Evolutionary conservation across 2,329 filamentous ascomycete species (phyloP).

Genomic region (Epichloe sylvatica): DNA sequence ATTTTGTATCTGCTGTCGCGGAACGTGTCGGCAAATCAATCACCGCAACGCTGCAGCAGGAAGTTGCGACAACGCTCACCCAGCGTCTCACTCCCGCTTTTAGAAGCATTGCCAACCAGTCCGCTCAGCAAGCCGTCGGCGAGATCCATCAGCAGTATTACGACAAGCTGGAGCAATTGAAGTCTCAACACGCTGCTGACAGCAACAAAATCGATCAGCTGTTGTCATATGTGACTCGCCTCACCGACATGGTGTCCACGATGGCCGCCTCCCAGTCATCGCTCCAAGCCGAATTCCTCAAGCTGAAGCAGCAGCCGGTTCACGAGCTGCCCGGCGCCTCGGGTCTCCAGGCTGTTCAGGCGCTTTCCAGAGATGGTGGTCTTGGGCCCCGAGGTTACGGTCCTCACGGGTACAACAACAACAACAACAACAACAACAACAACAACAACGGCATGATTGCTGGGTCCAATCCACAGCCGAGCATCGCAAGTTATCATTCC

Average conservation of each 20-base stretch:
- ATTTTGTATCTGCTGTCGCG: slow-evolving; percentile 53
- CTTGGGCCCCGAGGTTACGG: slow-evolving; percentile 1
- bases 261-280: slow-evolving; percentile 56
- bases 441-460: slow-evolving; percentile 12
- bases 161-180: slow-evolving; percentile 36
- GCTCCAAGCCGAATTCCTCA: slow-evolving; percentile 51
- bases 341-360: slow-evolving; percentile 9
- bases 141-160: slow-evolving; percentile 53
- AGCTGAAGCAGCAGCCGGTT: slow-evolving; percentile 37
- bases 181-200: slow-evolving; percentile 36
- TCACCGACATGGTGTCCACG: slow-evolving; percentile 54
- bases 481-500: slow-evolving; percentile 19
- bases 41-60: slow-evolving; percentile 52
- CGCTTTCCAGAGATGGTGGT: neutral
- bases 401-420: slow-evolving; percentile 12
- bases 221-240: slow-evolving; percentile 48
- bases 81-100: slow-evolving; percentile 53
- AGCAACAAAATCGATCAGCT: slow-evolving; percentile 58
- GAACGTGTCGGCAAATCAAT: slow-evolving; percentile 59
- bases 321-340: slow-evolving; percentile 27
- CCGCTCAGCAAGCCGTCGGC: slow-evolving; percentile 51
- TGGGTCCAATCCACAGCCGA: slow-evolving; percentile 15
- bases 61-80: slow-evolving; percentile 47
- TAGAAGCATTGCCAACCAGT: slow-evolving; percentile 47
- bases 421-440: slow-evolving; percentile 13